phyloP scores from a whole-genome alignment of 2,329 filamentous ascomycete species.

The Neofusicoccum parvum region DNA sequence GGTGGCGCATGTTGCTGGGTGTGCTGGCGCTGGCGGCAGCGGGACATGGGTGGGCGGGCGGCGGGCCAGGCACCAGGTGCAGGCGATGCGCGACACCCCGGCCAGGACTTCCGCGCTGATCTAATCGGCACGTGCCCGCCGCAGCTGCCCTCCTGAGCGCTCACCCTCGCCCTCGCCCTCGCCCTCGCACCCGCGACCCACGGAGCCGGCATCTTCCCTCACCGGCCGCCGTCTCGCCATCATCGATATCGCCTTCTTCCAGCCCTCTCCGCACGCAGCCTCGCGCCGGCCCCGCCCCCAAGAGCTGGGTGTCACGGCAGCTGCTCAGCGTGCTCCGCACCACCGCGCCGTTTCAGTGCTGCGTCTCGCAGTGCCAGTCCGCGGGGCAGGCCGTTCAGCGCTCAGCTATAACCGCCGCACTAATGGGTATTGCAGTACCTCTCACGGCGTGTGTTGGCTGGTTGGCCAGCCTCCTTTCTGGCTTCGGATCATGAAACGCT shows the following conservation, averaged over 20 bases:
- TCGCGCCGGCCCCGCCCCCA: not conserved
- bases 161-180: no score
- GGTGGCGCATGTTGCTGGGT: not conserved
- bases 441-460: not conserved
- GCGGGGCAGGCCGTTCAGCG: not conserved
- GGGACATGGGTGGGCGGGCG: not conserved
- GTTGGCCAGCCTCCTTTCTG: constrained; percentile 5
- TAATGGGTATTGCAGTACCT: not conserved
- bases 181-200: no score
- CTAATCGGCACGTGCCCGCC: no score
- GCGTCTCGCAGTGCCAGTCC: not conserved
- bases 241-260: not conserved
- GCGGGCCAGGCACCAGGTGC: not conserved
- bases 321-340: not conserved
- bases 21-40: not conserved
- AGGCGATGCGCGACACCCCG: not conserved
- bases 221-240: not conserved
- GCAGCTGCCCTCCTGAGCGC: no score
- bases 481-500: constrained; percentile 8
- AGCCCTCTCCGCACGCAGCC: not conserved
- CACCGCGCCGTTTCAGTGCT: not conserved
- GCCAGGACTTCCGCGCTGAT: not conserved
- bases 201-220: not conserved
- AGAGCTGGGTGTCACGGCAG: not conserved
- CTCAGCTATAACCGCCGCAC: constrained; percentile 12